Evolutionary conservation across 2,329 filamentous ascomycete genomes (phyloP).

Genomic region (Sarocladium kiliense): DNA sequence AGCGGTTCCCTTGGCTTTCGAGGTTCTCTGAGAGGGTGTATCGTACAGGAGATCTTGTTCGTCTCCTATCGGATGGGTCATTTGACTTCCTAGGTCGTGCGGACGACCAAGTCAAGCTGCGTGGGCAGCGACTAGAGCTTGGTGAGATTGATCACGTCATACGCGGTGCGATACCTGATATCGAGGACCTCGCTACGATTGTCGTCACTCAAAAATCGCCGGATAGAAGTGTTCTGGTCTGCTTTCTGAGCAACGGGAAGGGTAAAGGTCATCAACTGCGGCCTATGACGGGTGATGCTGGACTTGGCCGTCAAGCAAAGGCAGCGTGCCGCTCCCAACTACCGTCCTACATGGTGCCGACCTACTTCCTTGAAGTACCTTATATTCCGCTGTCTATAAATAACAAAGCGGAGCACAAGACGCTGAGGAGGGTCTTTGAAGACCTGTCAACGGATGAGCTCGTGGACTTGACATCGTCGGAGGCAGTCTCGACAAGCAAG

Average conservation of each 20-base stretch:
- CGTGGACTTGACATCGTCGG: conserved; percentile 43
- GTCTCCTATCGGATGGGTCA: conserved; percentile 71
- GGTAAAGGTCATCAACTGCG: conserved; percentile 12
- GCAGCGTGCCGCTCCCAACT: conserved; percentile 64
- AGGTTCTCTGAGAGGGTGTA: conserved; percentile 62
- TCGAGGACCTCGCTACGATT: conserved; percentile 70
- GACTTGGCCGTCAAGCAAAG: conserved; percentile 42
- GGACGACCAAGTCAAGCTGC: conserved; percentile 88
- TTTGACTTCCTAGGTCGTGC: conserved; percentile 85
- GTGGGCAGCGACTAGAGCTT: conserved; percentile 83
- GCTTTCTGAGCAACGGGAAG: conserved; percentile 53
- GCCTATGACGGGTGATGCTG: conserved; percentile 24
- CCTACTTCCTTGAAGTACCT: conserved; percentile 68
- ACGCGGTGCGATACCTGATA: conserved; percentile 47
- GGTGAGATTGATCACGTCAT: conserved; percentile 88
- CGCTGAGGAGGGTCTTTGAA: conserved; percentile 61
- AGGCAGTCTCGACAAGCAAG: conserved; percentile 11
- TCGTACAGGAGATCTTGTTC: conserved; percentile 82
- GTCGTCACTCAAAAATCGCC: conserved; percentile 65
- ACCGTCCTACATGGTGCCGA: conserved; percentile 86
- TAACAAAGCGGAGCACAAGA: conserved; percentile 79
- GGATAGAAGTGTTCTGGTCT: conserved; percentile 76
- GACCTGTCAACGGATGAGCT: conserved; percentile 55
- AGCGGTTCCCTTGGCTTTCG: conserved; percentile 66
- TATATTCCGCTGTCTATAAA: conserved; percentile 77